Evolutionary conservation across 2,329 filamentous ascomycete genomes (phyloP).

Genomic region (Biscogniauxia mediterranea): DNA sequence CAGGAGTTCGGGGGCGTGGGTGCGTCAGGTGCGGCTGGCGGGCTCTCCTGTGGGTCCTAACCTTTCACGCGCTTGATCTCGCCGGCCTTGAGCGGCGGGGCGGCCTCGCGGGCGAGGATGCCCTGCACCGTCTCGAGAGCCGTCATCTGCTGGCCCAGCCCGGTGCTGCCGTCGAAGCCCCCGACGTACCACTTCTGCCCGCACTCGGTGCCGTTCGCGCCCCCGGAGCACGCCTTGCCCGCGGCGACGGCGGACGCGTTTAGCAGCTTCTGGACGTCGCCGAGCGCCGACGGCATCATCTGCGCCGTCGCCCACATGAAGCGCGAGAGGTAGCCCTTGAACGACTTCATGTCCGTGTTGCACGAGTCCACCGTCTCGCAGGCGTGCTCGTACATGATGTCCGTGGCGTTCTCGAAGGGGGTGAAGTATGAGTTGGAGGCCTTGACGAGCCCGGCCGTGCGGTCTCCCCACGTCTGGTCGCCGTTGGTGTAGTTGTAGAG

Average conservation of each 20-base stretch:
- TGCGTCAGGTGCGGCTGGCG: slow-evolving; percentile 5
- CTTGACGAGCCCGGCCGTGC: slow-evolving; percentile 50
- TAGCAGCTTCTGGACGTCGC: slow-evolving; percentile 48
- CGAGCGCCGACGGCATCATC: slow-evolving; percentile 53
- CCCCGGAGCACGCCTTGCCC: slow-evolving; percentile 55
- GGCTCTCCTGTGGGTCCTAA: slow-evolving; percentile 1
- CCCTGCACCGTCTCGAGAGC: slow-evolving; percentile 64
- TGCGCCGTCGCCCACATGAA: slow-evolving; percentile 60
- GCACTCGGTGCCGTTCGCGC: slow-evolving; percentile 50
- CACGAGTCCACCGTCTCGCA: slow-evolving; percentile 60
- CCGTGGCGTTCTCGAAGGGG: slow-evolving; percentile 49
- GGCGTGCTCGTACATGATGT: slow-evolving; percentile 65
- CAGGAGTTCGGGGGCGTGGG: slow-evolving; percentile 1
- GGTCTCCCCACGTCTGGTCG: slow-evolving; percentile 51
- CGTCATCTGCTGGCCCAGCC: slow-evolving; percentile 64
- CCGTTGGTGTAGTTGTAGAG: slow-evolving; percentile 59
- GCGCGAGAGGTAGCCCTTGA: slow-evolving; percentile 66
- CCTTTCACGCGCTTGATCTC: slow-evolving; percentile 45
- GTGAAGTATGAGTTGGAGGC: slow-evolving; percentile 50
- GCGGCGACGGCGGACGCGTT: slow-evolving; percentile 54
- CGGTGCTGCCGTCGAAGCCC: slow-evolving; percentile 52
- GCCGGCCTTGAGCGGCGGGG: slow-evolving; percentile 45
- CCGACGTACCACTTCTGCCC: slow-evolving; percentile 63
- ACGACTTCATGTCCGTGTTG: slow-evolving; percentile 62
- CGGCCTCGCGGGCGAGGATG: slow-evolving; percentile 45